Base-by-base conservation (phyloP, 768 basidiomycete genomes). In the Suillus hirtellus region DNA sequence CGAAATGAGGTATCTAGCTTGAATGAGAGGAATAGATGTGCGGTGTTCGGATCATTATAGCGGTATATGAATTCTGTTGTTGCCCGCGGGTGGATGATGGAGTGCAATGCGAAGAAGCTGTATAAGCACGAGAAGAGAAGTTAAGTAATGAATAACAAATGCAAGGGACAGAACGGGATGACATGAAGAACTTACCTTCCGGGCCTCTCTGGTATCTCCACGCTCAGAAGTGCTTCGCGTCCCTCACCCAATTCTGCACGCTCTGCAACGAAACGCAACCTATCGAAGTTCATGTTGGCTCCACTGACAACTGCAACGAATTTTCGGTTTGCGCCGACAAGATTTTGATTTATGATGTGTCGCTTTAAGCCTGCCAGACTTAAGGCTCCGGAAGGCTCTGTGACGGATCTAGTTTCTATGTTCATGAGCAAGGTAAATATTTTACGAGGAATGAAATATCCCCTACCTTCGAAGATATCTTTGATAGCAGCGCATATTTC, bases 241-340 rank as follows among this genome's bases (percentile, higher is more conserved):
- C 96, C 90, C 76, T 99, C 97, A 66, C 97, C 97, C 21, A 99
- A 82, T 75, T 98, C 95, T 3, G 97, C 97, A 62, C 97, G 95
- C 74, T 99, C 97, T 21, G 97, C 92, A n/a, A 99, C 96, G 73
- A 99, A 99, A 11, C 97, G 87, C 53, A 99, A 77, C 49, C 96
- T 87, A 71, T 95, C 93, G 76, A 99, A 99, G 78, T 99, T 99
- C 93, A 99, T 97, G 78, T 99, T 99, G 19, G 96, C 97, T 24
- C 97, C 97, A 70, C 93, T 96, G 66, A 99, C 79, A 60, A 98
- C 88, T 6, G 86, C 95, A 37, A 98, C 96, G 67, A 96, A 97
- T 63, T 86, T 88, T 78, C 93, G 93, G 62, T 90, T 83, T 2
- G 92, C 87, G 43, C 92, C 93, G 59, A 95, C 69, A 40, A 99